Percentiles rank a stretch among this genome's conserved stretches.
Evolutionary conservation across 495 filamentous ascomycete species (phyloP).

Genomic region (Rhypophila decipiens): DNA sequence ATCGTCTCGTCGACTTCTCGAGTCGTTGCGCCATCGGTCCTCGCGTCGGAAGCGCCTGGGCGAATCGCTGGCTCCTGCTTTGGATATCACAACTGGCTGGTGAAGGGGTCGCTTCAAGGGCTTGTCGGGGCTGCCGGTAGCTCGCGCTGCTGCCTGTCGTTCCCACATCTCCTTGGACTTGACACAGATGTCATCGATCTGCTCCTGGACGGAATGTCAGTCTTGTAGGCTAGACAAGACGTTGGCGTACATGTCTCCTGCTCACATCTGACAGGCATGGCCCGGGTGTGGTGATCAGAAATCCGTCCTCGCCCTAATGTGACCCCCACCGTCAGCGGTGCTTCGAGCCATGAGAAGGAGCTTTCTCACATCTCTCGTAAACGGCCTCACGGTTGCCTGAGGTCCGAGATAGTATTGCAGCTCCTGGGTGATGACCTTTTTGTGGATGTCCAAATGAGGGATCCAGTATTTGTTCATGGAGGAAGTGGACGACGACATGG

Average conservation of each 20-base stretch:
- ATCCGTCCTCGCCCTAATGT: slow-evolving; percentile 49
- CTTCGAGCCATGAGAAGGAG: slow-evolving; percentile 5
- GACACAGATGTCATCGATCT: slow-evolving; percentile 52
- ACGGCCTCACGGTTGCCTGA: slow-evolving; percentile 46
- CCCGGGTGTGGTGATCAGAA: slow-evolving; percentile 49
- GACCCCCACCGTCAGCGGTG: slow-evolving; percentile 21
- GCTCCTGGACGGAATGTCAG: slow-evolving; percentile 40
- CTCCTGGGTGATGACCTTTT: slow-evolving; percentile 51
- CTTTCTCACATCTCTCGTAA: slow-evolving; percentile 41
- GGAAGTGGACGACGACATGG: slow-evolving; percentile 33
- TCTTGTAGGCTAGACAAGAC: slow-evolving; percentile 9
- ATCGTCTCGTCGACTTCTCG: slow-evolving; percentile 19
- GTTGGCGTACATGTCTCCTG: slow-evolving; percentile 1
- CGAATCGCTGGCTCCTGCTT: slow-evolving; percentile 27
- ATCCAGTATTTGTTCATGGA: slow-evolving; percentile 52
- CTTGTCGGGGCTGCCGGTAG: slow-evolving; percentile 39
- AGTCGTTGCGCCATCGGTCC: slow-evolving; percentile 20
- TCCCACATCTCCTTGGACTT: slow-evolving; percentile 53
- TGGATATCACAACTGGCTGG: slow-evolving; percentile 44
- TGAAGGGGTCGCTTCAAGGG: slow-evolving; percentile 50
- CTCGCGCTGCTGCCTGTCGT: slow-evolving; percentile 47
- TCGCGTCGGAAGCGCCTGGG: slow-evolving; percentile 22
- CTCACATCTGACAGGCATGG: slow-evolving; percentile 50
- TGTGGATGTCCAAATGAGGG: slow-evolving; percentile 50
- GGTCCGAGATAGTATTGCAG: slow-evolving; percentile 52